These are phyloP conservation scores for Colletotrichum lindemuthianum DNA, from an alignment of 2,329 filamentous ascomycete genomes.

Conservation along the genomic window DNA sequence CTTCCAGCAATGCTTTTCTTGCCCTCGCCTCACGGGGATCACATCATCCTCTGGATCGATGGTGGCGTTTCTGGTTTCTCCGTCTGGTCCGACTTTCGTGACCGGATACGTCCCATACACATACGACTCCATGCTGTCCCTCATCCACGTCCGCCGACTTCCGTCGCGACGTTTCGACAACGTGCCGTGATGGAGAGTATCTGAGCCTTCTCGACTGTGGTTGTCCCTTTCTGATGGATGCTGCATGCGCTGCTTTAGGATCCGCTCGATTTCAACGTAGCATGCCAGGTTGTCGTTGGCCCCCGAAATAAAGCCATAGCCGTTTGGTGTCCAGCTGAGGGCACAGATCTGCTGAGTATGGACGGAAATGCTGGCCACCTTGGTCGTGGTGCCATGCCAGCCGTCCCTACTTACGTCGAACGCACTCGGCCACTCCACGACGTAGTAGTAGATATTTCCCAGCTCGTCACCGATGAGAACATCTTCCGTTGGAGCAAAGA, in stretches of 20 bases:
- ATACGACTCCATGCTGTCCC: background rate
- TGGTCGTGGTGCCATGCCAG: conserved; percentile 81
- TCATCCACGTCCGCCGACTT: no score
- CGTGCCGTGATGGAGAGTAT: no score
- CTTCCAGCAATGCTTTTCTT: conserved; percentile 76
- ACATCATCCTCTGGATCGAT: conserved; percentile 46
- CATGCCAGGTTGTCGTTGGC: conserved; percentile 93
- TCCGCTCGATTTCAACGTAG: conserved; percentile 76
- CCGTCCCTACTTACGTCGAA: conserved; percentile 71
- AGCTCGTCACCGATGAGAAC: conserved; percentile 86
- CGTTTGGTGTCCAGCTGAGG: conserved; percentile 85
- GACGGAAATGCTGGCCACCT: conserved; percentile 79
- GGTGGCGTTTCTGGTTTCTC: conserved; percentile 11
- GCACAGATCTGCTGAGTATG: conserved; percentile 94
- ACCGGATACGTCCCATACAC: background rate
- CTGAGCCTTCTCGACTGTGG: no score
- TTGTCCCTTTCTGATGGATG: no score
- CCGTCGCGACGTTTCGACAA: no score
- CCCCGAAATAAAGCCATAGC: conserved; percentile 82
- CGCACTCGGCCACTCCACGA: conserved; percentile 81
- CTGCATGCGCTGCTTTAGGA: conserved; percentile 50
- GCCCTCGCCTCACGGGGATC: conserved; percentile 61
- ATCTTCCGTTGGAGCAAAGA: conserved; percentile 77
- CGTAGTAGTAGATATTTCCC: conserved; percentile 88
- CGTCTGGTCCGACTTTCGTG: no score